Evolutionary conservation across 2,329 filamentous ascomycete species (phyloP), one percentile per base, ranked within the genome.

Genomic region (Ophiostoma piceae): DNA sequence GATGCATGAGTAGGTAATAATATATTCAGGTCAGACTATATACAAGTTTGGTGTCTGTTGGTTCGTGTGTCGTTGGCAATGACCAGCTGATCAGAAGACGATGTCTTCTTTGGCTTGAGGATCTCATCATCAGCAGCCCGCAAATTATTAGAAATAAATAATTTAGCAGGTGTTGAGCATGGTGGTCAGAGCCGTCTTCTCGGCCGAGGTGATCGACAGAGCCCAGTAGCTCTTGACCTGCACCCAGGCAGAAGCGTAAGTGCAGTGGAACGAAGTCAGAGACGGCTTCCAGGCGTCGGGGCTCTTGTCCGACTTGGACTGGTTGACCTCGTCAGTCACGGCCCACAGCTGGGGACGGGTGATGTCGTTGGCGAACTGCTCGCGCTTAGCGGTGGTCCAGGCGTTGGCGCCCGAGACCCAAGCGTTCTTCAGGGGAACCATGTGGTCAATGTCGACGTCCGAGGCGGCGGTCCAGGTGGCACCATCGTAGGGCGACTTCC

Each of bases 401-500:
- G 81, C 78, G 8, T 85, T 83, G 14, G 92, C 91, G 26, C 91
- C 91, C 64, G 88, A 91, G 85, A 90, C 87, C 91, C 91, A 94
- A 5, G 91, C 91, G 76, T 94, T 92, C 76, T 89, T 89, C 72
- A 96, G 78, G 0, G 92, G 91, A 2, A 96, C 90, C 79, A 95
- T 84, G 77, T 95, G 92, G 77, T 95, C 92, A 71, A 95, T 94
- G 74, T 94, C 91, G 0, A 95, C 78, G 74, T 94, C 90, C 22
- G 83, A 85, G 0, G 90, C 85, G 0, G 82, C 80, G 0, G 86
- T 89, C 89, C 90, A 92, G 1, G 83, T 87, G 0, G 81, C 88
- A 19, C 90, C 91, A 75, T 94, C 92, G 77, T 91, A 95, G 0
- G 90, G 89, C 47, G 86, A 89, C 57, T 77, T 79, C 92, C 92